Evolutionary conservation across 2,329 filamentous ascomycete genomes (phyloP).

Genomic region (Trichophyton schoenleinii): DNA sequence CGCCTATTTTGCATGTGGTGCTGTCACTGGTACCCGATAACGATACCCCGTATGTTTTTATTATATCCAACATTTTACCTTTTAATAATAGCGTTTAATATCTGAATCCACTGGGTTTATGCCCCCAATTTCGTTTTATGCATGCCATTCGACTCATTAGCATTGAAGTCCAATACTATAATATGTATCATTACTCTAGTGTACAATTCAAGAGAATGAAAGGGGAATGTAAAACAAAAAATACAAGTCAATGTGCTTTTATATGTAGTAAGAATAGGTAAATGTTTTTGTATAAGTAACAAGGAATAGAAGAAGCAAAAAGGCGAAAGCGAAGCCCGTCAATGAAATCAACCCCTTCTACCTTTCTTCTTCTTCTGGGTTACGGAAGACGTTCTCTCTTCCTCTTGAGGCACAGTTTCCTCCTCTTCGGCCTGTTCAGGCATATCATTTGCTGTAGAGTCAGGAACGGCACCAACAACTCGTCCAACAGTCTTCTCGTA

Average conservation of each 20-base stretch:
- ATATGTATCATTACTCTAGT: background rate
- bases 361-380: background rate
- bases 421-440: slow-evolving; percentile 15
- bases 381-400: background rate
- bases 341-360: background rate
- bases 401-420: background rate
- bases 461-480: slow-evolving; percentile 16
- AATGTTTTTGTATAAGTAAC: background rate
- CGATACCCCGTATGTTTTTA: background rate
- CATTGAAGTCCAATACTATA: too few relatives aligned
- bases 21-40: background rate
- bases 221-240: background rate
- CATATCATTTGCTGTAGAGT: slow-evolving; percentile 14
- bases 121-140: too few relatives aligned
- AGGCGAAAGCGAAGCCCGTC: background rate
- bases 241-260: background rate
- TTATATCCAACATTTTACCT: background rate
- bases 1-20: background rate
- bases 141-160: too few relatives aligned
- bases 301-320: background rate
- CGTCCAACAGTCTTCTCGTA: slow-evolving; percentile 40
- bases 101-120: too few relatives aligned
- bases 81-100: background rate
- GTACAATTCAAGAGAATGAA: background rate
- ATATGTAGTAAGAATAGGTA: background rate